Percentiles rank a stretch among this genome's conserved stretches.
Evolutionary conservation across 768 basidiomycete genomes (phyloP).

Genomic region (Epithele typhae): DNA sequence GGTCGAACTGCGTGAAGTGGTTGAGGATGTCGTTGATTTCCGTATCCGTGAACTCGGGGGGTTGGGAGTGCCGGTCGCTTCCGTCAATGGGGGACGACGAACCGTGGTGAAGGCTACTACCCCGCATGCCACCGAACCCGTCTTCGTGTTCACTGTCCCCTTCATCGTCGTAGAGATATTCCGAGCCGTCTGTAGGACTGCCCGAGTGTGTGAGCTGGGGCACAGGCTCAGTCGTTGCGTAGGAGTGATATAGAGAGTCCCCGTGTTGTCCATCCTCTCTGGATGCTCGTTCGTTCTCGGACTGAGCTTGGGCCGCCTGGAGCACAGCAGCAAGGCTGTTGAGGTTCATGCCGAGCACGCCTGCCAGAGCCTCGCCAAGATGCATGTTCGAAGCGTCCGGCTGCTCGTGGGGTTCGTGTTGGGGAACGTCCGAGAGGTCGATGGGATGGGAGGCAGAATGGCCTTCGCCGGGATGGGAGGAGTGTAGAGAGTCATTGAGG

Average conservation of each 20-base stretch:
- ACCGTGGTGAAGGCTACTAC: constrained; percentile 15
- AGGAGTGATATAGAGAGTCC: constrained; percentile 75
- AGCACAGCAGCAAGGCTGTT: constrained; percentile 73
- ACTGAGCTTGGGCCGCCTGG: constrained; percentile 70
- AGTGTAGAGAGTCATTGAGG: constrained; percentile 6
- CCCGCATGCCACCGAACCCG: constrained; percentile 5
- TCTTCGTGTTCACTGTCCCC: constrained; percentile 30
- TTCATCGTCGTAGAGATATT: constrained; percentile 33
- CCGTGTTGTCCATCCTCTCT: constrained; percentile 34
- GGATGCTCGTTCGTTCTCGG: constrained; percentile 33
- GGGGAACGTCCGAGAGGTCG: constrained; percentile 21
- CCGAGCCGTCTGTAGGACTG: constrained; percentile 23
- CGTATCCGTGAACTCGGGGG: constrained; percentile 47
- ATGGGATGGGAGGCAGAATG: constrained; percentile 53
- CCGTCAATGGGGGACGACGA: constrained; percentile 16
- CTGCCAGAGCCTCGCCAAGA: constrained; percentile 23
- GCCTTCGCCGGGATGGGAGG: constrained; percentile 1
- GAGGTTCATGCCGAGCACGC: constrained; percentile 38
- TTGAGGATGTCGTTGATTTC: constrained; percentile 76
- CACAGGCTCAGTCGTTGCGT: constrained; percentile 49
- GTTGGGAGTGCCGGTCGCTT: constrained; percentile 39
- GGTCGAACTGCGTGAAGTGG: constrained; percentile 68
- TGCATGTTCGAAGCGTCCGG: background rate
- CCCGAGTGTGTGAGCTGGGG: constrained; percentile 7
- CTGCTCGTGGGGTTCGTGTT: constrained; percentile 5